phyloP scores from a whole-genome alignment of 129 eudicot genomes.

The Calendula officinalis region DNA sequence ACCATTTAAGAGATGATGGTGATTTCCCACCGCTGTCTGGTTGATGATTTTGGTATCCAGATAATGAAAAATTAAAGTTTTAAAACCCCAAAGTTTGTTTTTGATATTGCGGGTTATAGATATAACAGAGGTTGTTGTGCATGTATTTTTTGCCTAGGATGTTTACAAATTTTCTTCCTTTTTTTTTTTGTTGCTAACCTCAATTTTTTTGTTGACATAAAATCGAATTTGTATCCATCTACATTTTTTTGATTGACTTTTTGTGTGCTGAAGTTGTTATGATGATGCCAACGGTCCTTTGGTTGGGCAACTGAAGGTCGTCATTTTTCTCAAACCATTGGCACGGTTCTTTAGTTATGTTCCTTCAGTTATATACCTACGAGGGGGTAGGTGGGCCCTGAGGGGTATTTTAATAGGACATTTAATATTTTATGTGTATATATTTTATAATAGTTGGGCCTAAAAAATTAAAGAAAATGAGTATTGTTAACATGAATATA shows the following conservation, averaged over 20 bases:
- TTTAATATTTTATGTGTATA: no score
- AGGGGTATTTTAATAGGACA: no score
- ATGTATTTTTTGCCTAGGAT: constrained; percentile 27
- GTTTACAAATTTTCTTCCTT: constrained; percentile 4
- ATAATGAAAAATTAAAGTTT: neutral
- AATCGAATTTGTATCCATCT: neutral
- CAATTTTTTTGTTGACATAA: neutral
- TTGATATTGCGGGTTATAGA: constrained; percentile 5
- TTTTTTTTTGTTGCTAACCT: neutral
- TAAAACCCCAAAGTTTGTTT: neutral
- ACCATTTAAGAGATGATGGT: constrained; percentile 63
- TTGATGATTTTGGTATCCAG: constrained; percentile 39
- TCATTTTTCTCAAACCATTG: no score
- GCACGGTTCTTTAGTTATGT: no score
- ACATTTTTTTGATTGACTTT: no score
- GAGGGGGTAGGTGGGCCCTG: no score
- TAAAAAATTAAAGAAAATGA: no score
- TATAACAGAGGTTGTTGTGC: constrained; percentile 31
- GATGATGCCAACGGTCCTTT: no score
- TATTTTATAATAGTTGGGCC: no score
- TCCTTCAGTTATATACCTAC: no score
- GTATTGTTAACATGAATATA: no score
- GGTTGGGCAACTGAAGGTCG: no score
- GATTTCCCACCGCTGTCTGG: constrained; percentile 78
- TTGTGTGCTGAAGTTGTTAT: constrained; percentile 1